Evolutionary conservation across 495 filamentous ascomycete genomes (phyloP), one percentile per base, ranked within the genome.

Genomic region (Penicillium longicatenatum): DNA sequence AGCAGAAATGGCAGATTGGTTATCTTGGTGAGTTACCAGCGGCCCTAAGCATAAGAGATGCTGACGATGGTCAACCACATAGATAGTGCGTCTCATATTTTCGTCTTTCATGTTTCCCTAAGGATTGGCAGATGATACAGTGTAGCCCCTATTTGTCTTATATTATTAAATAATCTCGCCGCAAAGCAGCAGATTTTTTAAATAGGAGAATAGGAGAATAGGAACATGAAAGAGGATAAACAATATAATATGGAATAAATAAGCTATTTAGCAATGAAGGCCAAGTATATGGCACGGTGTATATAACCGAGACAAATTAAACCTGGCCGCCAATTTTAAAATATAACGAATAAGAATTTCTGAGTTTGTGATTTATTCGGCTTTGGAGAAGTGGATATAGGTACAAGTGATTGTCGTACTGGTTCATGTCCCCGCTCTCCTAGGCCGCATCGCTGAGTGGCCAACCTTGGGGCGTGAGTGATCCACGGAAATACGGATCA

Each of bases 401-500:
- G 7, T 39, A 39, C 35, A 39, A 39, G 14, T 39, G 14, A 39
- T 33, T 33, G 7, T 9, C 31, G 31, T 33, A 12, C 31, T 26
- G 6, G 24, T 6, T 6, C 4, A 33, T 33, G 7, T 39, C 35
- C 1, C 35, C 14, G 2, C 35, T 39, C 35, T 39, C 35, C 35
- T 39, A 39, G 35, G 35, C 35, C 7, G 35, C 35, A 39, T 6
- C 35, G 35, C 35, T 14, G 35, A 22, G 4, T 31, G 54, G 54
- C 31, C 54, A 50, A 3, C 54, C 54, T 16, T 50, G n/a, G 8
- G 44, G 31, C 11, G 35, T 57, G 12, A 57, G 33, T 41, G 54
- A 43, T 10, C 64, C 62, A 20, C 58, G 59, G 48, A 62, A 67
- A 16, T 55, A 44, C 9, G 62, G 61, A 44, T 61, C 48, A 29